Conservation (phyloP, 2,329 filamentous ascomycete species). For the Penicillium sp. region DNA sequence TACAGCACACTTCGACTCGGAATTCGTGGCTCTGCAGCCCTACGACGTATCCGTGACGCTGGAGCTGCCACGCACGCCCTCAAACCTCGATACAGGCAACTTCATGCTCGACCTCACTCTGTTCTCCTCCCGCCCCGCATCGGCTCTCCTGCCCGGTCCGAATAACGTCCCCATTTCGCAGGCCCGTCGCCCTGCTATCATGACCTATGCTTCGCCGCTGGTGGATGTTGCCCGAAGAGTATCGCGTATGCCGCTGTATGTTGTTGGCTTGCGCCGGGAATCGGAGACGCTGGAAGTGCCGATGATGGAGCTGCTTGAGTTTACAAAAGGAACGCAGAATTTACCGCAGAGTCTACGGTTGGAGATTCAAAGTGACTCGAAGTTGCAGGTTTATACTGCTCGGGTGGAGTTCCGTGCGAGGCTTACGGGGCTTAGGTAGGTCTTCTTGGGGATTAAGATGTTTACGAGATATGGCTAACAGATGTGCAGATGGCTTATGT, state of each 20-base stretch:
- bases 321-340: conserved; percentile 54
- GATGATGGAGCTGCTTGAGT: conserved; percentile 72
- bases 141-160: conserved; percentile 26
- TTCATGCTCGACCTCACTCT: conserved; percentile 88
- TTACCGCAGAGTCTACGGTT: conserved; percentile 56
- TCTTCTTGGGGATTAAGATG: background rate
- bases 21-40: conserved; percentile 67
- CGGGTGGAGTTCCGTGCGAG: conserved; percentile 68
- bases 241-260: conserved; percentile 65
- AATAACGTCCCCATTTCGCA: conserved; percentile 53
- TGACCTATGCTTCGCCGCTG: conserved; percentile 74
- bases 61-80: conserved; percentile 70
- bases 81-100: conserved; percentile 76
- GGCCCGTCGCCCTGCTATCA: conserved; percentile 70
- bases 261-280: conserved; percentile 65
- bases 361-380: conserved; percentile 67
- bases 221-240: conserved; percentile 61
- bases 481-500: conserved; percentile 70
- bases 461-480: conserved; percentile 17
- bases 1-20: conserved; percentile 47
- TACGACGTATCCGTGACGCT: conserved; percentile 82
- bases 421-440: conserved; percentile 66
- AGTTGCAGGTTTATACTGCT: conserved; percentile 73
- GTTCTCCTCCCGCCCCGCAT: conserved; percentile 49
- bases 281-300: conserved; percentile 61